Percentiles rank a stretch among this genome's conserved stretches.
phyloP scores from a whole-genome alignment of 495 filamentous ascomycete genomes.

The Lophiotrema nucula region DNA sequence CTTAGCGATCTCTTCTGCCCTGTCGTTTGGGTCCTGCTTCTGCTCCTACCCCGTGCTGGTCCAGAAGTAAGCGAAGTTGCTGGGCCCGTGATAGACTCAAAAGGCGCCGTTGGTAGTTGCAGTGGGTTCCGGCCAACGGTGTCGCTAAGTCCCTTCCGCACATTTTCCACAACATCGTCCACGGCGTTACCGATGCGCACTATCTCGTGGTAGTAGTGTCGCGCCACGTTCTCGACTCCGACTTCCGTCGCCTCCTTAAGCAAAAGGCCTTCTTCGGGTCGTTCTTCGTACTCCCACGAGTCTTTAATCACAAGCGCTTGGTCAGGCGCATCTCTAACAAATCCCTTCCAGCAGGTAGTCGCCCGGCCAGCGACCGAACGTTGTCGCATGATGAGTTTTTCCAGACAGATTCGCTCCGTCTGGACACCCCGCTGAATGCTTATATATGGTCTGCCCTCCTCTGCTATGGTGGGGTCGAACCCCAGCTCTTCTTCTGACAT shows the following conservation, averaged over 20 bases:
- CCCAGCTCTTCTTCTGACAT: conserved; percentile 26
- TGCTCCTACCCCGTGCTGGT: conserved; percentile 18
- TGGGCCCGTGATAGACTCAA: conserved; percentile 14
- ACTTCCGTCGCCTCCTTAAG: conserved; percentile 38
- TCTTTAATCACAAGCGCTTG: conserved; percentile 34
- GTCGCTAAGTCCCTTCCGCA: conserved; percentile 37
- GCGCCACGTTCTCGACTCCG: conserved; percentile 39
- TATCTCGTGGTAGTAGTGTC: conserved; percentile 43
- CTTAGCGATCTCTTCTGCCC: conserved; percentile 23
- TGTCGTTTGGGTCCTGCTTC: conserved; percentile 11
- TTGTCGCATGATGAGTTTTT: conserved; percentile 19
- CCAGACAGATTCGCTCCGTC: conserved; percentile 12
- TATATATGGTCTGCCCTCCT: conserved; percentile 12
- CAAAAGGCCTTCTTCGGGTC: conserved; percentile 33
- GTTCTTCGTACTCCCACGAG: conserved; percentile 28
- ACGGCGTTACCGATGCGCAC: conserved; percentile 32
- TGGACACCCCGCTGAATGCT: conserved; percentile 18
- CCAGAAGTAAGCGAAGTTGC: conserved; percentile 8
- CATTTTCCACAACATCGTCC: conserved; percentile 37
- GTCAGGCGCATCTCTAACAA: neutral
- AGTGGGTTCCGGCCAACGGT: conserved; percentile 22
- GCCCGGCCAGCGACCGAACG: conserved; percentile 25
- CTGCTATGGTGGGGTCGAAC: conserved; percentile 23
- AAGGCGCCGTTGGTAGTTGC: conserved; percentile 13
- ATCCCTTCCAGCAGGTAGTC: conserved; percentile 27